Evolutionary conservation across 2,329 filamentous ascomycete species (phyloP), one percentile per base, ranked within the genome.

Genomic region (Penicillium sp.): DNA sequence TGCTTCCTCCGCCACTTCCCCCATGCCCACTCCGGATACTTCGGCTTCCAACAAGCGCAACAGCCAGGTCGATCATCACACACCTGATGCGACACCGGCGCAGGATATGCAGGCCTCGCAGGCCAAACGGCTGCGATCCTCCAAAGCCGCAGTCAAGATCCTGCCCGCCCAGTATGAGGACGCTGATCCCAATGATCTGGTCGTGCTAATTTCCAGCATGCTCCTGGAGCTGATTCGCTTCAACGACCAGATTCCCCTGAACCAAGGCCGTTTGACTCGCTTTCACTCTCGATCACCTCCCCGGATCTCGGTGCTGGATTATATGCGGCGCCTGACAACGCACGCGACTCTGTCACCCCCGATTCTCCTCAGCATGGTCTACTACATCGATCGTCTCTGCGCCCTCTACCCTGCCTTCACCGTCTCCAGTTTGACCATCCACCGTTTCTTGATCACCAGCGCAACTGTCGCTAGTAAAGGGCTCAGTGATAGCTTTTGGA

Each of bases 361-460:
- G 0, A 85, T 98, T 41, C 77, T 98, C n/a, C 80, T 98, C 28
- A 93, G 90, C 58, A 97, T 98, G 89, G 93, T 98, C 47, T 98
- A 94, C 66, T 98, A 97, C 63, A 97, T 98, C 61, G 93, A 98
- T 71, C 85, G 89, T 26, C 78, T 98, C 18, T 98, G 91, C 69
- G 85, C 87, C 9, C 76, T 95, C 49, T 98, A 96, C 66, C 86
- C 88, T 3, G 87, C 91, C 38, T 98, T 98, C 68, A 96, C 90
- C 23, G 94, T 98, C 58, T 95, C 90, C 65, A 95, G 89, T 38
- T 77, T 98, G 16, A 98, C 93, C 0, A 91, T 98, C 3, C 93
- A 98, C 72, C 89, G 93, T 7, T 98, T 97, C 63, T 79, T 98
- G 8, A 98, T 98, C 57, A 93, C 91, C 1, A 89, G 90, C 16